A percentile compares a stretch with the other conserved stretches of the same genome.
These are phyloP conservation scores for Cercophora samala DNA, from an alignment of 495 filamentous ascomycete genomes.

Conservation along the genomic window DNA sequence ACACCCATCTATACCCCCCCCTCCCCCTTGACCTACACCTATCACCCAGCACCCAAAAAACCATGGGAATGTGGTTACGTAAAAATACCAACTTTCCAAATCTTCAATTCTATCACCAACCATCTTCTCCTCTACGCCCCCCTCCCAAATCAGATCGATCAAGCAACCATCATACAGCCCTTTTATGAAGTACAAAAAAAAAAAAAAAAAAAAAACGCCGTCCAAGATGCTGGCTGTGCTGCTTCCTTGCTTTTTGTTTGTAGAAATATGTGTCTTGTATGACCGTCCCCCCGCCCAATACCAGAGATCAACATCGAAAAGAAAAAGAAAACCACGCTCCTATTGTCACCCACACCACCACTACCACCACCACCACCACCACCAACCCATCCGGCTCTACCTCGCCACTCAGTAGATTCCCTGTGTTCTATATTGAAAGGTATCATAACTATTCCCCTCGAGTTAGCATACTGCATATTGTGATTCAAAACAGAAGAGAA, in stretches of 20 bases:
- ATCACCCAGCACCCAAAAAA: neutral
- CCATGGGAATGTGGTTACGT: neutral
- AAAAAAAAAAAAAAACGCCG: neutral
- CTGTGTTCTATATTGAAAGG: constrained; percentile 76
- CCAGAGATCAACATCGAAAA: neutral
- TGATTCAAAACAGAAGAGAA: constrained; percentile 8
- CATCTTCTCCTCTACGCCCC: too few species aligned
- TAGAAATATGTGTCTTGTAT: neutral
- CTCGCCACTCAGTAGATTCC: constrained; percentile 59
- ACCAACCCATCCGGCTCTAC: neutral
- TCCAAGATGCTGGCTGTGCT: neutral
- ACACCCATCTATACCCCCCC: neutral
- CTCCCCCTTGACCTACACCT: neutral
- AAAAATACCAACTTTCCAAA: neutral
- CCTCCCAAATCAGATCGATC: neutral
- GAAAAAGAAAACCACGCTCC: neutral
- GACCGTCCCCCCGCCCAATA: neutral
- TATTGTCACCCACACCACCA: neutral
- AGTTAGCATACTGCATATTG: neutral
- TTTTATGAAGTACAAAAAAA: neutral
- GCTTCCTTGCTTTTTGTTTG: neutral
- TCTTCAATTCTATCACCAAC: neutral
- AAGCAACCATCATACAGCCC: neutral
- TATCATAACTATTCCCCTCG: constrained; percentile 59
- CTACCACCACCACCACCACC: neutral